A percentile compares a stretch with the other conserved stretches of the same genome.
Conservation (phyloP, 192 early-diverging fungal genomes). For the Gryganskiella cystojenkinii region DNA sequence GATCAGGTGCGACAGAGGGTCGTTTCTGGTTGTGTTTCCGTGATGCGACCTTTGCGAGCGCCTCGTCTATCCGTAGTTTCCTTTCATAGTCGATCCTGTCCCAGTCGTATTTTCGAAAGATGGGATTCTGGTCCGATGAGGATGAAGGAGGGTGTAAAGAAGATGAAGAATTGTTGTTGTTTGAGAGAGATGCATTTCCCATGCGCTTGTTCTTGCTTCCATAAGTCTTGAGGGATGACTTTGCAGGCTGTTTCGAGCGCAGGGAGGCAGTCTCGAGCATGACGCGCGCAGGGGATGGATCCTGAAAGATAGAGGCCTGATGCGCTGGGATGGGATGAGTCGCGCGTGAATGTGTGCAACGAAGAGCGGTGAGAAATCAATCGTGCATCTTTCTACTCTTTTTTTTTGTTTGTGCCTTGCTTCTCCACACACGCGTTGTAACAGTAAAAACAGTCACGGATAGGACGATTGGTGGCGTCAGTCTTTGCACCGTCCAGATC, state of each 20-base stretch:
- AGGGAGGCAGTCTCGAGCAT: conserved; percentile 46
- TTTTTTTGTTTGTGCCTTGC: too few relatives aligned
- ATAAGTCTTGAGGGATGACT: conserved; percentile 32
- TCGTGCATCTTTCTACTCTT: too few relatives aligned
- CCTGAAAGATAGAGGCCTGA: too few relatives aligned
- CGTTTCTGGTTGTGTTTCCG: neutral
- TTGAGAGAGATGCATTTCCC: neutral
- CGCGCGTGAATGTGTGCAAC: too few relatives aligned
- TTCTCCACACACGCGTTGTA: too few relatives aligned
- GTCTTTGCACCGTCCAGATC: too few relatives aligned
- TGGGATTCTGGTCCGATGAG: neutral
- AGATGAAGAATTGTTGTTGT: neutral
- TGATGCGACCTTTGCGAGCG: neutral
- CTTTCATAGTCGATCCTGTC: conserved; percentile 31
- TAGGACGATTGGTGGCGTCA: too few relatives aligned
- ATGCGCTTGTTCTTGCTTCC: conserved; percentile 14
- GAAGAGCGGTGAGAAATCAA: too few relatives aligned
- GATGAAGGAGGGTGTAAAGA: neutral
- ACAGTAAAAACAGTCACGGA: too few relatives aligned
- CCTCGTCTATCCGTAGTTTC: conserved; percentile 14
- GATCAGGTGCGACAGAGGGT: neutral
- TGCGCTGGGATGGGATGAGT: too few relatives aligned
- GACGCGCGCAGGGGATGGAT: neutral
- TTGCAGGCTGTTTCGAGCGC: conserved; percentile 30
- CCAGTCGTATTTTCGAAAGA: conserved; percentile 31